Evolutionary conservation across 495 filamentous ascomycete species (phyloP).

Genomic region (Talaromyces liani): DNA sequence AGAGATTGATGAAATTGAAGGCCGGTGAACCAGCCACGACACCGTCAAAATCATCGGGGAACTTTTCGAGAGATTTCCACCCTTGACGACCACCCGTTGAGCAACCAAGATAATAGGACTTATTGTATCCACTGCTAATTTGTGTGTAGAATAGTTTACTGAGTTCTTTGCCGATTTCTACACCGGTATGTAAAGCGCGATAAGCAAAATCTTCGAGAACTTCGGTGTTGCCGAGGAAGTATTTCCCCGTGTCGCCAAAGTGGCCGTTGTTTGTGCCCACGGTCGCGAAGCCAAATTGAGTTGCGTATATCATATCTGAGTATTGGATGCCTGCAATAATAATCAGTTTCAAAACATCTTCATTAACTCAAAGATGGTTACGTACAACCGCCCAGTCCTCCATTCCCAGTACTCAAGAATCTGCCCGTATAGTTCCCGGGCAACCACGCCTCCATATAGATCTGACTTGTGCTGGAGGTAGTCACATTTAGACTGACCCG

Average conservation of each 20-base stretch:
- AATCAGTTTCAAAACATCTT: neutral
- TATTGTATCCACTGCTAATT: neutral
- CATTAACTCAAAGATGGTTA: neutral
- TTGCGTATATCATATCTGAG: neutral
- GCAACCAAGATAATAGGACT: conserved; percentile 40
- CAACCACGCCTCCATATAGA: neutral
- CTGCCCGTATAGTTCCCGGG: neutral
- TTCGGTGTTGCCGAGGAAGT: neutral
- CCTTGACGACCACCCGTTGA: conserved; percentile 39
- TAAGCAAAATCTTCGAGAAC: neutral
- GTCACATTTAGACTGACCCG: neutral
- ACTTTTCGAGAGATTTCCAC: conserved; percentile 26
- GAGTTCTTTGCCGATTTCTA: conserved; percentile 7
- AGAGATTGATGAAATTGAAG: conserved; percentile 30
- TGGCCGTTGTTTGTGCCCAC: conserved; percentile 1
- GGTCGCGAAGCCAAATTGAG: neutral
- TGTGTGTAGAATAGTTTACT: conserved; percentile 10
- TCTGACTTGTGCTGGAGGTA: neutral
- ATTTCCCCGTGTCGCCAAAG: neutral
- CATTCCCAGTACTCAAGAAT: conserved; percentile 1
- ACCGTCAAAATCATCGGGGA: conserved; percentile 47
- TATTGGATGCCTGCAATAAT: neutral
- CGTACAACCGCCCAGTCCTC: neutral
- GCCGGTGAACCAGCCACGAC: conserved; percentile 43
- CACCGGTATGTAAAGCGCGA: neutral